A percentile compares a stretch with the other conserved stretches of the same genome.
phyloP scores from a whole-genome alignment of 768 basidiomycete species.

The Suillus cothurnatus region DNA sequence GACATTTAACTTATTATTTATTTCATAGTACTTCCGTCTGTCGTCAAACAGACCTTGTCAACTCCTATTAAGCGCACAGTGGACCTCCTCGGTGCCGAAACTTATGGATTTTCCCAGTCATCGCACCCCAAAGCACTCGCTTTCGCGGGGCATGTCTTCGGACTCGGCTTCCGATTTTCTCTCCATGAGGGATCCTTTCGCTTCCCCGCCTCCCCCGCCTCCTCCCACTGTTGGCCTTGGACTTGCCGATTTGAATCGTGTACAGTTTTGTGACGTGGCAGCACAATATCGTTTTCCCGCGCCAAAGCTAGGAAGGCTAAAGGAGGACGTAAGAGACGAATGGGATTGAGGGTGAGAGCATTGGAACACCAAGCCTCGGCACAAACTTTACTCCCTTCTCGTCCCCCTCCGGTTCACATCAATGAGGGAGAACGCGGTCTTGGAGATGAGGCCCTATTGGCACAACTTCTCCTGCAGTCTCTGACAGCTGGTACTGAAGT shows the following conservation, averaged over 20 bases:
- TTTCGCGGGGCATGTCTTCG: conserved; percentile 22
- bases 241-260: conserved; percentile 29
- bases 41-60: background rate
- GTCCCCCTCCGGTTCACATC: conserved; percentile 17
- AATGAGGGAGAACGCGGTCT: conserved; percentile 16
- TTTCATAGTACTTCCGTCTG: background rate
- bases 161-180: conserved; percentile 35
- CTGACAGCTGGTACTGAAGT: conserved; percentile 16
- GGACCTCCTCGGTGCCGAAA: background rate
- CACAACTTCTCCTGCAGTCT: conserved; percentile 34
- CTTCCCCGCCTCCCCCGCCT: conserved; percentile 28
- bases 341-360: conserved; percentile 19
- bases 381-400: conserved; percentile 25
- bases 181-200: conserved; percentile 36
- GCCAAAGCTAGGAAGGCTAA: conserved; percentile 29
- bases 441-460: conserved; percentile 31
- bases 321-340: conserved; percentile 19
- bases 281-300: conserved; percentile 36
- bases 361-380: conserved; percentile 31
- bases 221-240: conserved; percentile 31
- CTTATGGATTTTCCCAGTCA: background rate
- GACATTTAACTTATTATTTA: background rate
- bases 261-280: conserved; percentile 24
- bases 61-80: background rate
- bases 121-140: conserved; percentile 20